phyloP scores from a whole-genome alignment of 73 alveolate species.

The Tetrahymena thermophila region DNA sequence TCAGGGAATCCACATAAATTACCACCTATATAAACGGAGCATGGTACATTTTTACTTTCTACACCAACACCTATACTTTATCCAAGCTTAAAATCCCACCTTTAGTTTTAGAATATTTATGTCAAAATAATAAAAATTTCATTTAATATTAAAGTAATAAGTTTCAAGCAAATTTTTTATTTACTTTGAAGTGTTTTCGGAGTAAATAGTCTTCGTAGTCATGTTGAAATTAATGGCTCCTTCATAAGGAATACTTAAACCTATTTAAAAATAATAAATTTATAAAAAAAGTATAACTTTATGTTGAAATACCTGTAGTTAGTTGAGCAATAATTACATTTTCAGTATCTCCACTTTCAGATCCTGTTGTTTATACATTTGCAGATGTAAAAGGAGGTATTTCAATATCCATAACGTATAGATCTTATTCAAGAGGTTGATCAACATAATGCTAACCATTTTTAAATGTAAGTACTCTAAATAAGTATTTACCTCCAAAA shows the following conservation, averaged over 20 bases:
- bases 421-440: conserved; percentile 23
- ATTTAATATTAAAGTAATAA: no score
- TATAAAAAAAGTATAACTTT: neutral
- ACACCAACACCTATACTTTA: conserved; percentile 19
- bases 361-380: conserved; percentile 4
- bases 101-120: neutral
- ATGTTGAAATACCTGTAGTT: neutral
- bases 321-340: conserved; percentile 2
- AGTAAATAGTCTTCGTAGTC: conserved; percentile 27
- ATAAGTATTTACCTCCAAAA: conserved; percentile 19
- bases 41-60: conserved; percentile 5
- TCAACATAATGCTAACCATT: conserved; percentile 10
- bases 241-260: conserved; percentile 19
- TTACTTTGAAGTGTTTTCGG: conserved; percentile 12
- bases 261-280: neutral
- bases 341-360: conserved; percentile 19
- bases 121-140: no score
- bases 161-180: no score
- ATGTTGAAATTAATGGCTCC: conserved; percentile 39
- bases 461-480: conserved; percentile 20
- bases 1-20: neutral
- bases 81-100: conserved; percentile 25
- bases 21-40: conserved; percentile 3
- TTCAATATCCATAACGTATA: conserved; percentile 27
- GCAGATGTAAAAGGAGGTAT: conserved; percentile 15